Percentiles rank a stretch among this genome's conserved stretches.
phyloP scores from a whole-genome alignment of 2,329 filamentous ascomycete species.

The Epichloe hybrida region DNA sequence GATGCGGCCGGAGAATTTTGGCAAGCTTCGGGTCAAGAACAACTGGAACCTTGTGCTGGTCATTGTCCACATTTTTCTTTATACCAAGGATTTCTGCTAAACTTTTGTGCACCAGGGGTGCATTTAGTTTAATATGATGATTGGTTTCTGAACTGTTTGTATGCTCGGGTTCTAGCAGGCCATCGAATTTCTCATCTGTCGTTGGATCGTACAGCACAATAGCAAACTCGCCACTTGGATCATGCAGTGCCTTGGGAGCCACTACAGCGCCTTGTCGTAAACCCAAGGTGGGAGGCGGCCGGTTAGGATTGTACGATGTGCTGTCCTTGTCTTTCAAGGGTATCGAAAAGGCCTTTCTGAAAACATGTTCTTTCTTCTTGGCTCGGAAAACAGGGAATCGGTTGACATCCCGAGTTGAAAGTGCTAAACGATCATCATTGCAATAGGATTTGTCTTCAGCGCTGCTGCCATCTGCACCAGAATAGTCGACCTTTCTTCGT shows the following conservation, averaged over 20 bases:
- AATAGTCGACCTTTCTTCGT: conserved; percentile 77
- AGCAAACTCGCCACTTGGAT: conserved; percentile 88
- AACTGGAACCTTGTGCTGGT: conserved; percentile 82
- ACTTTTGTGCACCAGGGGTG: conserved; percentile 82
- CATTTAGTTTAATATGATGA: conserved; percentile 48
- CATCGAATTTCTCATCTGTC: conserved; percentile 65
- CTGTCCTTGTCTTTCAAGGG: conserved; percentile 73
- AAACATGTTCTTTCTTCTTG: conserved; percentile 74
- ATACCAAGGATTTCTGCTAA: conserved; percentile 92
- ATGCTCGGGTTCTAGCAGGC: conserved; percentile 18
- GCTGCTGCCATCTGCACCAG: conserved; percentile 61
- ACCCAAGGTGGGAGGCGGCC: conserved; percentile 77
- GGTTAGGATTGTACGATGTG: conserved; percentile 58
- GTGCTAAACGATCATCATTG: conserved; percentile 72
- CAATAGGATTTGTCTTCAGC: conserved; percentile 67
- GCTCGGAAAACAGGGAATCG: conserved; percentile 78
- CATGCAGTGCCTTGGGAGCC: conserved; percentile 78
- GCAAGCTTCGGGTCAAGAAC: conserved; percentile 85
- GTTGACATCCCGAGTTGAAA: conserved; percentile 77
- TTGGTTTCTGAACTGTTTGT: conserved; percentile 18
- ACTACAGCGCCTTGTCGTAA: conserved; percentile 75
- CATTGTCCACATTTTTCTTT: conserved; percentile 72
- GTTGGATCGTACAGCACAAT: conserved; percentile 96
- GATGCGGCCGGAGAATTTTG: conserved; percentile 88
- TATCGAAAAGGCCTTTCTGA: conserved; percentile 69